These are phyloP conservation scores for Aspergillus glaucus DNA, from an alignment of 2,329 filamentous ascomycete species.

Conservation along the genomic window DNA sequence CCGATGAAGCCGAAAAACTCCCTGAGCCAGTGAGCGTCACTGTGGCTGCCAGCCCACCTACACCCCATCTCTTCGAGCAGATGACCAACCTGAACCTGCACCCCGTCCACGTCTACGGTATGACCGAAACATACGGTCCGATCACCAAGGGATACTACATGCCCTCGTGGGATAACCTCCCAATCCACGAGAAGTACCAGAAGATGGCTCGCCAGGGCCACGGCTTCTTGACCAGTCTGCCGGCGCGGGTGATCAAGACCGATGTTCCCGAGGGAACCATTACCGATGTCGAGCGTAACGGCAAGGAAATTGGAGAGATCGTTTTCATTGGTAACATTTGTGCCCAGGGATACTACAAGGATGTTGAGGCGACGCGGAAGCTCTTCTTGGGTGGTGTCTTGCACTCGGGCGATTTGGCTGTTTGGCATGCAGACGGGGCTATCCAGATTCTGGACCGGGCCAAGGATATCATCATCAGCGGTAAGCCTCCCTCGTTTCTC, in stretches of 20 bases:
- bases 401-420: constrained; percentile 87
- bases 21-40: constrained; percentile 72
- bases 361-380: constrained; percentile 75
- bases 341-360: constrained; percentile 85
- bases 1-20: constrained; percentile 66
- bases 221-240: constrained; percentile 77
- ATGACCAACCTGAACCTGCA: constrained; percentile 83
- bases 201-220: constrained; percentile 93
- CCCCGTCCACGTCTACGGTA: constrained; percentile 88
- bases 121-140: constrained; percentile 85
- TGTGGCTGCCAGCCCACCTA: constrained; percentile 86
- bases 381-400: constrained; percentile 80
- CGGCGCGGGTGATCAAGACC: constrained; percentile 73
- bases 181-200: constrained; percentile 69
- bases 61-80: constrained; percentile 81
- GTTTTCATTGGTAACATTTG: constrained; percentile 90
- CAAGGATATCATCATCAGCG: constrained; percentile 97
- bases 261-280: constrained; percentile 63
- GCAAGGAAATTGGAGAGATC: constrained; percentile 74
- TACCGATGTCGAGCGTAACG: constrained; percentile 62
- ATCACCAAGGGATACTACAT: constrained; percentile 91
- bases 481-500: constrained; percentile 40
- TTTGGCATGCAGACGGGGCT: constrained; percentile 85
- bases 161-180: constrained; percentile 73
- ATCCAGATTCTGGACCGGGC: constrained; percentile 88